phyloP scores from a whole-genome alignment of 306 rosid genomes.

The Malus sylvestris region DNA sequence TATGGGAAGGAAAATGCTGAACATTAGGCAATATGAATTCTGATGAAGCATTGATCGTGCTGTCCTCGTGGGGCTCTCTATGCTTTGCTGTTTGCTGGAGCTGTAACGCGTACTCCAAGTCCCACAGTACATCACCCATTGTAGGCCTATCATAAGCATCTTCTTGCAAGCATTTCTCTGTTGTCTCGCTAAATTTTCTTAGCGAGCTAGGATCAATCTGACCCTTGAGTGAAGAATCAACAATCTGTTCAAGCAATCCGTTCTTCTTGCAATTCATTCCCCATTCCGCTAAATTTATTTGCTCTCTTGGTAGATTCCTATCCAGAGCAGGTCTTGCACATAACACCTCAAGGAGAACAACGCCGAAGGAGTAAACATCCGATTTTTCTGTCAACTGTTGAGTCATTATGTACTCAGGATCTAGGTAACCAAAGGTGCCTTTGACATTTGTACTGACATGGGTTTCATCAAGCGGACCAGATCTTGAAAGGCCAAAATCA shows the following conservation, averaged over 20 bases:
- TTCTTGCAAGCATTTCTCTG: conserved; percentile 39
- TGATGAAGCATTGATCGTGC: conserved; percentile 23
- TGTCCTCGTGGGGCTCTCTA: conserved; percentile 39
- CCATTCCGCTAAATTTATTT: conserved; percentile 47
- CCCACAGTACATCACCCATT: conserved; percentile 55
- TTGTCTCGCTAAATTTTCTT: conserved; percentile 35
- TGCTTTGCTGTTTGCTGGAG: conserved; percentile 34
- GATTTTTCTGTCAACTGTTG: conserved; percentile 43
- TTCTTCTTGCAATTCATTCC: conserved; percentile 39
- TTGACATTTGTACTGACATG: conserved; percentile 47
- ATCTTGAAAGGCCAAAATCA: conserved; percentile 48
- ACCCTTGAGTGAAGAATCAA: conserved; percentile 35
- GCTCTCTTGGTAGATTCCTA: conserved; percentile 32
- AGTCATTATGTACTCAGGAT: conserved; percentile 43
- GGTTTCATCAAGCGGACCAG: conserved; percentile 30
- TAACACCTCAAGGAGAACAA: conserved; percentile 43
- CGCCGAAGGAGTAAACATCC: conserved; percentile 51
- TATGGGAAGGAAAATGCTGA: conserved; percentile 18
- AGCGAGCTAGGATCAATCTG: conserved; percentile 38
- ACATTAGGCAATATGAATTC: conserved; percentile 9
- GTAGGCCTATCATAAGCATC: conserved; percentile 37
- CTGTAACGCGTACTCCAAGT: conserved; percentile 46
- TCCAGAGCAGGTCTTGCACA: conserved; percentile 45
- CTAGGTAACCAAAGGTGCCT: conserved; percentile 51
- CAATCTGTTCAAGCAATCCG: conserved; percentile 33